A percentile compares a stretch with the other conserved stretches of the same genome.
Conservation (phyloP, 768 basidiomycete genomes). For the Saitozyma podzolica region DNA sequence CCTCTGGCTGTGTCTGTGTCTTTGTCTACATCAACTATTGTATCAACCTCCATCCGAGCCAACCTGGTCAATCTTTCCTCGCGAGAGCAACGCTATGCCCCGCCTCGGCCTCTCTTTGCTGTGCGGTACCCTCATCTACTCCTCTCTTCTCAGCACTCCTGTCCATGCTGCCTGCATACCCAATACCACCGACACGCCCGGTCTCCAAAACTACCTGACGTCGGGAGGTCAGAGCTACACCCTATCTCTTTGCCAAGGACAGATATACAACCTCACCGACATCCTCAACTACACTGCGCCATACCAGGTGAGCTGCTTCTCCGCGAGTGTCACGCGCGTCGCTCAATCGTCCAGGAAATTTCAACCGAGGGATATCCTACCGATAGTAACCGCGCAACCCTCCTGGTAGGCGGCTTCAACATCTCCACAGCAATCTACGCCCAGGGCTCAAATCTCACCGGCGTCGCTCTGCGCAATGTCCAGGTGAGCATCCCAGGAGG, state of each 20-base stretch:
- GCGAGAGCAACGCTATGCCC: no score
- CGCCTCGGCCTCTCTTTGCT: no score
- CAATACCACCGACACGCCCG: slow-evolving; percentile 30
- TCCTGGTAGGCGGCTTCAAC: slow-evolving; percentile 67
- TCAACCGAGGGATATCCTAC: slow-evolving; percentile 75
- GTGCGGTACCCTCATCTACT: no score
- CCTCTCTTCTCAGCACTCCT: background rate
- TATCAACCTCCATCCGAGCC: no score
- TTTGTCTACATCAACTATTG: no score
- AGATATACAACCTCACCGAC: slow-evolving; percentile 65
- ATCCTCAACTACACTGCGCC: slow-evolving; percentile 68
- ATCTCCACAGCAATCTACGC: slow-evolving; percentile 65
- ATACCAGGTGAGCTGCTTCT: slow-evolving; percentile 49
- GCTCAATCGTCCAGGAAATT: slow-evolving; percentile 64
- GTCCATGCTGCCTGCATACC: slow-evolving; percentile 30
- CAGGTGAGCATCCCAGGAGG: slow-evolving; percentile 54
- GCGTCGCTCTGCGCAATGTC: slow-evolving; percentile 68
- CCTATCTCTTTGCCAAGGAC: slow-evolving; percentile 66
- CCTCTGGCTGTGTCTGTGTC: no score
- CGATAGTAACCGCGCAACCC: slow-evolving; percentile 65
- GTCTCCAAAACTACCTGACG: slow-evolving; percentile 26
- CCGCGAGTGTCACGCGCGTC: background rate
- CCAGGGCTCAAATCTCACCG: slow-evolving; percentile 59
- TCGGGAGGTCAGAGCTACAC: slow-evolving; percentile 58
- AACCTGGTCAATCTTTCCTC: no score